Conservation (phyloP, 495 filamentous ascomycete species). For the Penicillium subrubescens region DNA sequence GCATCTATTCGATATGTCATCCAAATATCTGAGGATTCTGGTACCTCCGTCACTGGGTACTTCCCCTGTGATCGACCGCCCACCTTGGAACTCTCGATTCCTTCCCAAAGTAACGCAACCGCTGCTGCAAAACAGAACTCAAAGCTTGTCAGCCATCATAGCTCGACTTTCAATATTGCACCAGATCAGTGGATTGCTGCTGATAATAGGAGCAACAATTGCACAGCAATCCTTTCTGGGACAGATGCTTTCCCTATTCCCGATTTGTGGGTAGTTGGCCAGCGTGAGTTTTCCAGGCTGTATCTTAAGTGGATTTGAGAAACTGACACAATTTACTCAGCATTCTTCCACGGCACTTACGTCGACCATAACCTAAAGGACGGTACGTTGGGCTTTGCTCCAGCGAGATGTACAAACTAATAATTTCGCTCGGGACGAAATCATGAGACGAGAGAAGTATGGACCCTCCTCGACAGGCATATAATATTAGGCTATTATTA, state of each 20-base stretch:
- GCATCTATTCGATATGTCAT: background rate
- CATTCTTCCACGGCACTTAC: background rate
- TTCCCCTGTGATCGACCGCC: background rate
- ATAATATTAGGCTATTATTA: background rate
- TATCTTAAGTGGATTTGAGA: background rate
- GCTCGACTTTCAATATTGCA: background rate
- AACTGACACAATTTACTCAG: background rate
- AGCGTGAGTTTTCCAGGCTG: background rate
- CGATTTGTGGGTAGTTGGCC: background rate
- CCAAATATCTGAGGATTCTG: background rate
- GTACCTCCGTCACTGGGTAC: background rate
- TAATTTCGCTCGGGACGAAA: background rate
- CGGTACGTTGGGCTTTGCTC: background rate
- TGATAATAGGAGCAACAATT: background rate
- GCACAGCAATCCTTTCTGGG: background rate
- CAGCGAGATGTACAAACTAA: background rate
- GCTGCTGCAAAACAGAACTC: background rate
- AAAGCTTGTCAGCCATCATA: background rate
- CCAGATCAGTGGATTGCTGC: background rate
- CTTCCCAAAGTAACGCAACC: background rate
- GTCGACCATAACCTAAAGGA: background rate
- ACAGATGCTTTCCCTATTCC: background rate
- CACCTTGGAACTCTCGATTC: background rate
- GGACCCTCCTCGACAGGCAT: background rate
- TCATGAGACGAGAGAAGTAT: no score